Conservation (phyloP, 805 yeast genomes). For the Ogataea methanolica region DNA sequence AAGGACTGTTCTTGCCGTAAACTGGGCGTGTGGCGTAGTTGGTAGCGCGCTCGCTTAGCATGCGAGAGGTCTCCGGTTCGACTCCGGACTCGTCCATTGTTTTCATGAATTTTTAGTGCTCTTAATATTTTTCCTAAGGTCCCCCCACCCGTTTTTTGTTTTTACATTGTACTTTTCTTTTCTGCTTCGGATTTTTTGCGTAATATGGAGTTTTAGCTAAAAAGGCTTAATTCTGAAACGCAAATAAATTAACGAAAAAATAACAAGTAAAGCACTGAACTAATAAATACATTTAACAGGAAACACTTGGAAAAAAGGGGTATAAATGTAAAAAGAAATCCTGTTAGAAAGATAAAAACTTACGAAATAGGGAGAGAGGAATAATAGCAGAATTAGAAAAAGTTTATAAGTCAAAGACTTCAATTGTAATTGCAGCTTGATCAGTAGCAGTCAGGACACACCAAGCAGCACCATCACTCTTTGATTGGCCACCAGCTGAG, state of each 20-base stretch:
- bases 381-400: not conserved
- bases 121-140: too few relatives aligned
- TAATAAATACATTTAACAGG: too few relatives aligned
- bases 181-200: too few relatives aligned
- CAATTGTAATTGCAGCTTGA: slow-evolving; percentile 62
- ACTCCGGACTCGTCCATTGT: slow-evolving; percentile 59
- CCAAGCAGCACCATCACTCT: slow-evolving; percentile 56
- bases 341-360: too few relatives aligned
- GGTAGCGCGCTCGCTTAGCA: slow-evolving; percentile 71
- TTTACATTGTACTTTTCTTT: too few relatives aligned
- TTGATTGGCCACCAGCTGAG: slow-evolving; percentile 34
- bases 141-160: too few relatives aligned
- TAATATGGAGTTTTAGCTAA: not conserved
- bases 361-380: too few relatives aligned
- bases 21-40: slow-evolving; percentile 67
- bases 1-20: not conserved
- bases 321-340: too few relatives aligned
- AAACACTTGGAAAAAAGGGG: too few relatives aligned
- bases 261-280: too few relatives aligned
- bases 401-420: slow-evolving; percentile 47
- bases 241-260: not conserved
- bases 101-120: too few relatives aligned
- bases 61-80: slow-evolving; percentile 69
- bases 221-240: not conserved
- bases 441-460: slow-evolving; percentile 77